phyloP scores from a whole-genome alignment of 2,329 filamentous ascomycete species.

The Domatiomyces catenatus region DNA sequence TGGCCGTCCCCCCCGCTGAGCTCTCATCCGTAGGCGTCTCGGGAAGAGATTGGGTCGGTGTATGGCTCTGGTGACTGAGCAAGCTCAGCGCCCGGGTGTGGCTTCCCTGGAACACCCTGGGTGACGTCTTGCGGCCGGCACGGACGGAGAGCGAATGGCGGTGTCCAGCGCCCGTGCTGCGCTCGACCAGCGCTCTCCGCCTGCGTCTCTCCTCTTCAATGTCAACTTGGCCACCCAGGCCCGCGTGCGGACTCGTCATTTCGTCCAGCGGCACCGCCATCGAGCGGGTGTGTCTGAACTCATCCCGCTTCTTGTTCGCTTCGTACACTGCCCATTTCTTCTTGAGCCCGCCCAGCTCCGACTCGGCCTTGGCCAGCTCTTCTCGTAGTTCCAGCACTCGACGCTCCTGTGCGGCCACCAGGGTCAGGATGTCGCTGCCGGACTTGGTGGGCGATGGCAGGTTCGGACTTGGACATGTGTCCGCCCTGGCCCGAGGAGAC shows the following conservation, averaged over 20 bases:
- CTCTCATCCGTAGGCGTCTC: not conserved
- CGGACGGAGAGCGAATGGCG: not conserved
- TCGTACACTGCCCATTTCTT: slow-evolving; percentile 69
- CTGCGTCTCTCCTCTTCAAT: slow-evolving; percentile 12
- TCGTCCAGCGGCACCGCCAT: slow-evolving; percentile 10
- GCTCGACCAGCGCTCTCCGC: slow-evolving; percentile 10
- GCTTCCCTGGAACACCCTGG: slow-evolving; percentile 52
- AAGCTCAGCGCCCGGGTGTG: slow-evolving; percentile 60
- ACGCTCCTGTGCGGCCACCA: slow-evolving; percentile 82
- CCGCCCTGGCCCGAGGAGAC: slow-evolving; percentile 1
- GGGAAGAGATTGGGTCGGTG: not conserved
- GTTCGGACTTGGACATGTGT: slow-evolving; percentile 10
- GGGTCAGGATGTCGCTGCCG: slow-evolving; percentile 60
- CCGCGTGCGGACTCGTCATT: slow-evolving; percentile 1
- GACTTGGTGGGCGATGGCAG: slow-evolving; percentile 29
- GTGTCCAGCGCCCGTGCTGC: not conserved
- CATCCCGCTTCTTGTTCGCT: slow-evolving; percentile 56
- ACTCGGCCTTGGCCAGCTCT: slow-evolving; percentile 70
- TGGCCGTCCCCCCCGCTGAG: not conserved
- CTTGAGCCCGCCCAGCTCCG: slow-evolving; percentile 61
- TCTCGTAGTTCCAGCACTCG: slow-evolving; percentile 81
- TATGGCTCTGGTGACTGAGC: slow-evolving; percentile 35
- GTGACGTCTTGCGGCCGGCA: slow-evolving; percentile 21
- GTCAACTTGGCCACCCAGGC: slow-evolving; percentile 3
- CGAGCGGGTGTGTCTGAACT: slow-evolving; percentile 28